Base-by-base conservation (phyloP, 257 asterid genomes). In the Primulina tabacum region DNA sequence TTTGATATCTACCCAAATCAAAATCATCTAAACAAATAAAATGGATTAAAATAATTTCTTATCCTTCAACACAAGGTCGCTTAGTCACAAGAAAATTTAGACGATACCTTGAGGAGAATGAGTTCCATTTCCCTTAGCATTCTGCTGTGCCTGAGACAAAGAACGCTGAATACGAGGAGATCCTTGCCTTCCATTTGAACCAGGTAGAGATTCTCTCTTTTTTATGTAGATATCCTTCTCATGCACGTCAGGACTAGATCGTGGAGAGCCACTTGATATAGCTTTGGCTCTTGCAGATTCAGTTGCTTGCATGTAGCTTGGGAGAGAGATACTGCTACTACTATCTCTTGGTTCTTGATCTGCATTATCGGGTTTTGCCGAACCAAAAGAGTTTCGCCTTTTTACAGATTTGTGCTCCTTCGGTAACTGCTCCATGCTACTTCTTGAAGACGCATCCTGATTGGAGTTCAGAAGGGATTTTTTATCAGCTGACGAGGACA, bases 221-320 rank as follows among this genome's bases (percentile, higher is more conserved):
- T 83, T 92, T 40, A 85, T 62, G 76, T 71, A 73, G 35, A 70
- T 64, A 53, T 94, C 98, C 82, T 89, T 94, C 70, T 84, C 95
- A 30, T 80, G 85, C 79, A 84, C 82, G 71, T 94, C 99, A 12
- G 99, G 99, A 78, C 98, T 94, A 52, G 97, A 92, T 75, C 89
- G 89, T 8, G 98, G 99, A 34, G 98, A 94, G 64, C 79, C 85
- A 80, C 70, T 81, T 17, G 88, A 75, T 67, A 90, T 80, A 67
- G 90, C 90, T 83, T 94, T 94, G 66, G 97, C 97, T 79, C 80
- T 92, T 69, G 99, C 99, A 71, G 99, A 91, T 77, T 94, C 86
- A 57, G 99, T 94, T 3, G 99, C 96, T 78, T 94, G 99, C 99
- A 94, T 94, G 81, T 94, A 94, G 76, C 96, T 88, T 4, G 99